phyloP scores from a whole-genome alignment of 75 land plant species.

The Cupressus sempervirens region DNA sequence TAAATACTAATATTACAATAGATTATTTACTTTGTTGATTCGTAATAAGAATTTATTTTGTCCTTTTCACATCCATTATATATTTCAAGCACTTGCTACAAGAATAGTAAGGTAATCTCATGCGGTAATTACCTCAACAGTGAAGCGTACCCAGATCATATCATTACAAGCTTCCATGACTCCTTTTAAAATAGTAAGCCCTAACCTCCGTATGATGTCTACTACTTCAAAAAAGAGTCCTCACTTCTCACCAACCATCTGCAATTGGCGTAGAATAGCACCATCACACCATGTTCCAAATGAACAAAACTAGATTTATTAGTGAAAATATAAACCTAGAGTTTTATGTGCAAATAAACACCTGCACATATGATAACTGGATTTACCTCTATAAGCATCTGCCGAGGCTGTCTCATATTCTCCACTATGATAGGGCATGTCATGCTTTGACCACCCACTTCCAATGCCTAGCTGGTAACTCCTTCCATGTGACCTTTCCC shows the following conservation, averaged over 20 bases:
- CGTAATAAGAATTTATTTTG: neutral
- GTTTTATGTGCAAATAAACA: neutral
- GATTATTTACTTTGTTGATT: neutral
- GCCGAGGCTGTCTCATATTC: constrained; percentile 58
- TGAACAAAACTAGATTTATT: neutral
- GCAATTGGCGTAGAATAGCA: constrained; percentile 9
- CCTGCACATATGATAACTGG: neutral
- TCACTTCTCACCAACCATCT: constrained; percentile 64
- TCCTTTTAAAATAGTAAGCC: constrained; percentile 61
- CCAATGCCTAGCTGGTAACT: constrained; percentile 56
- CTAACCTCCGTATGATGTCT: constrained; percentile 32
- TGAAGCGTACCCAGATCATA: constrained; percentile 59
- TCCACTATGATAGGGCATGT: constrained; percentile 64
- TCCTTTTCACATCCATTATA: neutral
- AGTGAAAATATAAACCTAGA: neutral
- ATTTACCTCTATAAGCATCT: constrained; percentile 76
- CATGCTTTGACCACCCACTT: constrained; percentile 27
- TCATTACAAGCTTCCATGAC: constrained; percentile 39
- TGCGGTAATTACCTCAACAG: constrained; percentile 53
- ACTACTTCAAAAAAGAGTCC: constrained; percentile 60
- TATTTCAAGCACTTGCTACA: neutral
- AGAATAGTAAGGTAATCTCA: neutral
- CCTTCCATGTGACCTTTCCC: constrained; percentile 8
- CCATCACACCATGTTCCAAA: neutral
- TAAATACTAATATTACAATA: neutral